A percentile compares a stretch with the other conserved stretches of the same genome.
Evolutionary conservation across 257 asterid genomes (phyloP).

Genomic region (Fraxinus excelsior): DNA sequence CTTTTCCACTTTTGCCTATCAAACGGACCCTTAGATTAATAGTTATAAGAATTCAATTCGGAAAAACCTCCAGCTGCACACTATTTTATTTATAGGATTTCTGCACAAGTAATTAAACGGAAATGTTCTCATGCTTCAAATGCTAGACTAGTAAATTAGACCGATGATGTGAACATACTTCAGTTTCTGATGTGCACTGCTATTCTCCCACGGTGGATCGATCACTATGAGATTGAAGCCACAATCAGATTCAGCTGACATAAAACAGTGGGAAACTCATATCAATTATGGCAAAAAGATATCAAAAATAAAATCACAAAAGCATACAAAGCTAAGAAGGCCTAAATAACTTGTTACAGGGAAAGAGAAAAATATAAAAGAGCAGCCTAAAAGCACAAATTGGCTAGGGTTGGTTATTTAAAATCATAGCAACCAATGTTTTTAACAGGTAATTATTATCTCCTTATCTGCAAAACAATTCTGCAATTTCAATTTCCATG

Average conservation of each 20-base stretch:
- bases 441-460: background rate
- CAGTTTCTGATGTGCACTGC: constrained; percentile 88
- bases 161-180: constrained; percentile 45
- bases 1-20: too few species aligned
- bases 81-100: background rate
- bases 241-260: constrained; percentile 66
- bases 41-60: background rate
- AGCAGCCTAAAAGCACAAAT: constrained; percentile 7
- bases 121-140: constrained; percentile 14
- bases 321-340: constrained; percentile 4
- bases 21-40: too few species aligned
- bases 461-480: background rate
- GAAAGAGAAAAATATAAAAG: constrained; percentile 1
- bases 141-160: constrained; percentile 5
- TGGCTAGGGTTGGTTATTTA: background rate
- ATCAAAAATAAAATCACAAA: background rate
- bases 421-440: background rate
- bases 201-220: constrained; percentile 98
- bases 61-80: background rate
- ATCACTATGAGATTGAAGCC: constrained; percentile 86
- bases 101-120: background rate
- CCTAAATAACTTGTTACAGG: constrained; percentile 5
- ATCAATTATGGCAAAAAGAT: constrained; percentile 11
- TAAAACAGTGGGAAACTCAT: constrained; percentile 25
- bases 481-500: background rate